Conservation (phyloP, 2,329 filamentous ascomycete species). For the Botrytis elliptica region DNA sequence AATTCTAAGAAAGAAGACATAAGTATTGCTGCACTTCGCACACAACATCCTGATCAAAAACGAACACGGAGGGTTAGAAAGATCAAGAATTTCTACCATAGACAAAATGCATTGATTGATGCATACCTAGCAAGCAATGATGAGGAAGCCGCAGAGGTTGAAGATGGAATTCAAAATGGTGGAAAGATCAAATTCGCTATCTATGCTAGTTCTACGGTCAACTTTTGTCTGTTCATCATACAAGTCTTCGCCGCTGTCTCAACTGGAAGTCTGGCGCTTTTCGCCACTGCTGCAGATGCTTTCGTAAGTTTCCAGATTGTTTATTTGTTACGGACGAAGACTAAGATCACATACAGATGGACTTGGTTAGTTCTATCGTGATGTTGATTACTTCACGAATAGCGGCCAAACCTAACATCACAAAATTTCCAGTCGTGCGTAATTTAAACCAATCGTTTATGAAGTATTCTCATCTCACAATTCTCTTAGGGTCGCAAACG, state of each 20-base stretch:
- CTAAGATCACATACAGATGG: conserved; percentile 11
- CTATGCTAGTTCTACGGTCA: conserved; percentile 72
- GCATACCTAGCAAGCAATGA: conserved; percentile 55
- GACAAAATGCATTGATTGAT: conserved; percentile 51
- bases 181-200: conserved; percentile 44
- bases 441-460: neutral
- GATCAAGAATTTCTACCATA: conserved; percentile 49
- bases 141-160: conserved; percentile 52
- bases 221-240: conserved; percentile 72
- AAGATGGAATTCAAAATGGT: conserved; percentile 44
- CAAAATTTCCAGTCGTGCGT: conserved; percentile 19
- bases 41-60: conserved; percentile 48
- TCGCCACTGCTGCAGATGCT: conserved; percentile 95
- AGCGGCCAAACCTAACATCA: conserved; percentile 63
- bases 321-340: neutral
- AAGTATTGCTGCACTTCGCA: conserved; percentile 47
- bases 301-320: conserved; percentile 44
- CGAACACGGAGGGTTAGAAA: conserved; percentile 37
- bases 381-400: conserved; percentile 84
- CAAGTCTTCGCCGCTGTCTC: conserved; percentile 87
- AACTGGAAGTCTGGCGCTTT: conserved; percentile 88
- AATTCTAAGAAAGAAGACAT: conserved; percentile 37
- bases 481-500: conserved; percentile 44
- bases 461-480: neutral
- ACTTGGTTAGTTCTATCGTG: conserved; percentile 84